A percentile compares a stretch with the other conserved stretches of the same genome.
These are phyloP conservation scores for Spirogloea muscicola DNA, from an alignment of 139 green algal genomes.

Conservation along the genomic window DNA sequence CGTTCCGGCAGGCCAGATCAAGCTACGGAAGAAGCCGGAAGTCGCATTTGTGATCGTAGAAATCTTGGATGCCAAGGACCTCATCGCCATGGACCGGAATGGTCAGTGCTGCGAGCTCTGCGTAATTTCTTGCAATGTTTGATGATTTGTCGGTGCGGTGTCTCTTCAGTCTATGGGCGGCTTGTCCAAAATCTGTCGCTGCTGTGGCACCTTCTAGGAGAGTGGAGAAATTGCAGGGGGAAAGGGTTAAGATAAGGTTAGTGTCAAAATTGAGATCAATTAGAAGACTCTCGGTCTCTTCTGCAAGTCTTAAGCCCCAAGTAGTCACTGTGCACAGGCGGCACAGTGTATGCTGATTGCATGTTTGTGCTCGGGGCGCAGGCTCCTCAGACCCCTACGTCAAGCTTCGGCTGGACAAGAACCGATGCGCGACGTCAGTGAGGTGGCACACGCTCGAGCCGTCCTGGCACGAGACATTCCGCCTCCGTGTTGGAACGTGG, in stretches of 20 bases:
- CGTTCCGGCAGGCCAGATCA: neutral
- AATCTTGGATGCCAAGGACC: neutral
- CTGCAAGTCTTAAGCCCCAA: neutral
- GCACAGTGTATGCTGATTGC: neutral
- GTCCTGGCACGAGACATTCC: constrained; percentile 4
- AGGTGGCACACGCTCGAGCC: neutral
- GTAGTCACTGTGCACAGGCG: neutral
- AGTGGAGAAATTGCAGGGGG: too few species aligned
- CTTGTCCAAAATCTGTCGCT: too few species aligned
- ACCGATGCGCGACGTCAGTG: neutral
- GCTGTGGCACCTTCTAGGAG: too few species aligned
- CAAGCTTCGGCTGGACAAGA: neutral
- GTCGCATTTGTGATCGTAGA: neutral
- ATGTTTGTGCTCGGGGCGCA: neutral
- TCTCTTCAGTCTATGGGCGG: too few species aligned
- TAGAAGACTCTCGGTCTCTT: neutral
- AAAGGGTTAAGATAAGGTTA: too few species aligned
- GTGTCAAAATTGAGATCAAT: neutral
- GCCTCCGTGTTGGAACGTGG: neutral
- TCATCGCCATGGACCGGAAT: neutral
- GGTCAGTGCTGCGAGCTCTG: neutral
- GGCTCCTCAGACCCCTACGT: neutral
- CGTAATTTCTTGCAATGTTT: neutral
- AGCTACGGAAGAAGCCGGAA: neutral
- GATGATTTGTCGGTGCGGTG: neutral